phyloP scores from a whole-genome alignment of 495 filamentous ascomycete genomes.

The Beverwykella pulmonaria region DNA sequence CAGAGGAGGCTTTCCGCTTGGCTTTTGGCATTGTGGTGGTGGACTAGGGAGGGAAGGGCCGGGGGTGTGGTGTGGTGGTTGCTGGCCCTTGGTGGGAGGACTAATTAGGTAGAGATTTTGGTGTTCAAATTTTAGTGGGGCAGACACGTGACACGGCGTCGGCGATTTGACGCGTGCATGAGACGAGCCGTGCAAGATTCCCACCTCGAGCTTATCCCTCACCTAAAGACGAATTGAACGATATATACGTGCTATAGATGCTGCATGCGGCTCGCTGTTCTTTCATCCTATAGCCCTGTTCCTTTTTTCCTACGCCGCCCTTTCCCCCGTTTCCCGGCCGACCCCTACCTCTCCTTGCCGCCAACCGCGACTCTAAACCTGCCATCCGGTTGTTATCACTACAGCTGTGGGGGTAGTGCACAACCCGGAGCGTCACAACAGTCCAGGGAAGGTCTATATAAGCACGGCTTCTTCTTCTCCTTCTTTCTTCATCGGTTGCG shows the following conservation, averaged over 20 bases:
- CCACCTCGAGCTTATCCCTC: no score
- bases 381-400: not conserved
- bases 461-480: no score
- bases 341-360: not conserved
- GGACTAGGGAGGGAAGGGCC: not conserved
- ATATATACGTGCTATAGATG: no score
- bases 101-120: conserved; percentile 5
- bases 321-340: not conserved
- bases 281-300: not conserved
- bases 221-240: no score
- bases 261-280: not conserved
- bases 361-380: not conserved
- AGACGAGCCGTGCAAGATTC: no score
- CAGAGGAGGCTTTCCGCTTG: conserved; percentile 55
- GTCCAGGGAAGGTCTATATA: not conserved
- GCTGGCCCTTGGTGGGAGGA: not conserved
- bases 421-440: not conserved
- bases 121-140: conserved; percentile 7
- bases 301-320: not conserved
- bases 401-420: not conserved
- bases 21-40: conserved; percentile 51
- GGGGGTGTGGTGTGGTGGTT: not conserved
- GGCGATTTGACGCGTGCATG: not conserved
- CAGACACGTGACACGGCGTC: not conserved
- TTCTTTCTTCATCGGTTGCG: no score